Conservation (phyloP, 495 filamentous ascomycete species). For the Xylaria intraflava region DNA sequence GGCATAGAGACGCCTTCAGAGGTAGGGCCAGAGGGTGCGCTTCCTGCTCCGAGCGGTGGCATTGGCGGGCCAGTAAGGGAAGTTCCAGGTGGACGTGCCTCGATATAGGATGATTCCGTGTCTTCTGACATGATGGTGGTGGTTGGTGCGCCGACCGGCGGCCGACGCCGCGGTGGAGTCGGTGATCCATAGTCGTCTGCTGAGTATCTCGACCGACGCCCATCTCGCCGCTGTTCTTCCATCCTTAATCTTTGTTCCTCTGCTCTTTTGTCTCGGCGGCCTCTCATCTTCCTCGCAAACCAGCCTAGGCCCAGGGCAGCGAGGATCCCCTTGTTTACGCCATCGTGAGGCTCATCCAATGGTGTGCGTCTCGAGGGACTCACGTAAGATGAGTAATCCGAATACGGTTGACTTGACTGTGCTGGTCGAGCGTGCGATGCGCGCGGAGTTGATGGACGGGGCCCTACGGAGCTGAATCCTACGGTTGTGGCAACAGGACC, state of each 20-base stretch:
- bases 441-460: constrained; percentile 33
- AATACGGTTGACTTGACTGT: constrained; percentile 33
- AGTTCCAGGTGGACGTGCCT: constrained; percentile 23
- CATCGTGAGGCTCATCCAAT: constrained; percentile 31
- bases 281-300: constrained; percentile 57
- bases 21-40: constrained; percentile 34
- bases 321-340: constrained; percentile 54
- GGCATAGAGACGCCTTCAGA: constrained; percentile 39
- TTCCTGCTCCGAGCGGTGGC: constrained; percentile 27
- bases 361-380: constrained; percentile 37
- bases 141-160: constrained; percentile 28
- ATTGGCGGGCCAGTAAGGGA: constrained; percentile 29
- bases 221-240: constrained; percentile 42
- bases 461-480: constrained; percentile 34
- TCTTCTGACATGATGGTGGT: constrained; percentile 32
- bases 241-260: constrained; percentile 56
- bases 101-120: constrained; percentile 41
- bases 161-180: constrained; percentile 38
- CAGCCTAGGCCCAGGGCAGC: constrained; percentile 62
- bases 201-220: constrained; percentile 42
- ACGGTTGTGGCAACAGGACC: constrained; percentile 32
- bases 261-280: constrained; percentile 54
- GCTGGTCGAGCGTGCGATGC: constrained; percentile 33
- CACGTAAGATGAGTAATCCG: constrained; percentile 47
- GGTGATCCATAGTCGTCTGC: constrained; percentile 57